Evolutionary conservation across 805 yeast species (phyloP), one percentile per base, ranked within the genome.

Genomic region (Yamadazyma ubonensis): DNA sequence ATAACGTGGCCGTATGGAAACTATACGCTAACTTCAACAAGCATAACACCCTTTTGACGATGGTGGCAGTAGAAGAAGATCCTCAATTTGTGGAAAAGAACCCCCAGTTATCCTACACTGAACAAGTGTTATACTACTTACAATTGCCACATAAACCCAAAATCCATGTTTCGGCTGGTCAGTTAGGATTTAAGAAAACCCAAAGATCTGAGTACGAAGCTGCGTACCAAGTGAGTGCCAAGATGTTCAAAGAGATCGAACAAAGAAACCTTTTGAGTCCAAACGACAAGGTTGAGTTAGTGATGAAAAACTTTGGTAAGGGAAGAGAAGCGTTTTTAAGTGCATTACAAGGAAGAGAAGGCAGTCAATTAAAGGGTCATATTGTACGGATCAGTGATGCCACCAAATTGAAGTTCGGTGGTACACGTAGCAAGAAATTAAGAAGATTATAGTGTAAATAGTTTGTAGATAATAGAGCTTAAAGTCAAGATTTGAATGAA

Each of bases 131-230:
- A 35, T 85, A 88, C 58, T 83, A 83, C 64, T 68, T 87, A 51
- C 79, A 83, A 46, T 76, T 90, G 35, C 93, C 89, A 18, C 91
- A 90, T 62, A 83, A 79, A 47, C 81, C 83, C 20, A 73, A 77
- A 48, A 58, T 83, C 32, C 77, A 83, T 16, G 66, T 86, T 36
- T 76, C 87, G 6, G 83, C 96, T 0, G 99, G 99, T 37, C 79
- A 77, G 57, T 70, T 88, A 37, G 99, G 98, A 3, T 91, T 89
- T 71, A 77, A 88, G 55, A 88, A 89, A 55, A 78, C 93, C 12
- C 88, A 88, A 41, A 80, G 96, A 63, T 87, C 95, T 35, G 96
- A 88, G 61, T 87, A 86, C 55, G 99, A 91, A 64, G 96, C 96
- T 1, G 84, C 84, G 10, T 90, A 83, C 70, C 96, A 89, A 60